A percentile compares a stretch with the other conserved stretches of the same genome.
These are phyloP conservation scores for Cryphonectria parasitica DNA, from an alignment of 2,329 filamentous ascomycete genomes.

Conservation along the genomic window DNA sequence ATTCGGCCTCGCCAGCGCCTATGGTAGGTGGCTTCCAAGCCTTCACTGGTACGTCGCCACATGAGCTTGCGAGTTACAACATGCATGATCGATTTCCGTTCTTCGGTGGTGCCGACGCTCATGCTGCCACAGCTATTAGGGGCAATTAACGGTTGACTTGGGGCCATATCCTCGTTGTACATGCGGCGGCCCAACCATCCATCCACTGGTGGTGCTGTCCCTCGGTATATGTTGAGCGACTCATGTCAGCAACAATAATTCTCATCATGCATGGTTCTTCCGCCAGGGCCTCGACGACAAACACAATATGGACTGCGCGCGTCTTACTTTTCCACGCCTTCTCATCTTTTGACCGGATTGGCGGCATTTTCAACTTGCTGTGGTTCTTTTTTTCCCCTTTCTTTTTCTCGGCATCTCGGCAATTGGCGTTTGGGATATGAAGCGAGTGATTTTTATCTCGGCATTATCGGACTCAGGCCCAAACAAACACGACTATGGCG, in stretches of 20 bases:
- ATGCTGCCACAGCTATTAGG: conserved; percentile 54
- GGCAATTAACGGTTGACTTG: conserved; percentile 33
- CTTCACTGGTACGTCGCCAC: conserved; percentile 51
- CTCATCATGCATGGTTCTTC: neutral
- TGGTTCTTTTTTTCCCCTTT: conserved; percentile 9
- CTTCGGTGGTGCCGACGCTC: conserved; percentile 49
- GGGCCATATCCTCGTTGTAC: conserved; percentile 17
- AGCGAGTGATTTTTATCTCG: conserved; percentile 24
- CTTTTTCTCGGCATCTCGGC: conserved; percentile 15
- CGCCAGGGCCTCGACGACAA: neutral
- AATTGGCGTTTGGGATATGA: conserved; percentile 22
- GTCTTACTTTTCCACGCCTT: neutral
- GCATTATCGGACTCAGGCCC: conserved; percentile 27
- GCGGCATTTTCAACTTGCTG: neutral
- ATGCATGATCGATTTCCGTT: conserved; percentile 54
- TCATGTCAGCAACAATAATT: neutral
- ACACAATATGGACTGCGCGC: neutral
- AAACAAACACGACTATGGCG: conserved; percentile 28
- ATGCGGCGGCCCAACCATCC: conserved; percentile 8
- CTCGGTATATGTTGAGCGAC: conserved; percentile 3
- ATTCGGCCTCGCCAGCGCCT: conserved; percentile 50
- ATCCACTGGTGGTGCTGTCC: neutral
- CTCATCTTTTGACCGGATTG: neutral
- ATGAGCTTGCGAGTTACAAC: conserved; percentile 45
- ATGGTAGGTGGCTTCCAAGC: conserved; percentile 49